These are phyloP conservation scores for Xylaria sp. DNA, from an alignment of 2,329 filamentous ascomycete species.

Conservation along the genomic window DNA sequence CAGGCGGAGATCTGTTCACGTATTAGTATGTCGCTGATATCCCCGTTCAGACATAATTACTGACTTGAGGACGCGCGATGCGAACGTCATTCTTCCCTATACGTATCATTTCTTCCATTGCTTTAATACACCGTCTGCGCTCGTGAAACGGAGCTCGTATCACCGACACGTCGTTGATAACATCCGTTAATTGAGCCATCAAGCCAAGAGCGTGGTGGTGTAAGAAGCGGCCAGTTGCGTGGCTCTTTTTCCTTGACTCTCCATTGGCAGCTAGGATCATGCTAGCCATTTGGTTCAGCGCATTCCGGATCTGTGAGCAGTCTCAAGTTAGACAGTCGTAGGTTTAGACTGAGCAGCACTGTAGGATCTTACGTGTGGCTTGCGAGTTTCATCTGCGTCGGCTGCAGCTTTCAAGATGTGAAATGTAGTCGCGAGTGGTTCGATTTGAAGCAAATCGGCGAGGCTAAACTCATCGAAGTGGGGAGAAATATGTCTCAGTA, in stretches of 20 bases:
- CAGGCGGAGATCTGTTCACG: conserved; percentile 82
- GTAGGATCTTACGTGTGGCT: conserved; percentile 63
- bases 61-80: conserved; percentile 85
- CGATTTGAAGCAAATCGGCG: conserved; percentile 75
- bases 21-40: conserved; percentile 41
- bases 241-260: conserved; percentile 61
- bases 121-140: conserved; percentile 80
- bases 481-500: conserved; percentile 74
- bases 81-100: conserved; percentile 78
- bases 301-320: conserved; percentile 57
- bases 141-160: conserved; percentile 70
- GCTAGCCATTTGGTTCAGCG: conserved; percentile 59
- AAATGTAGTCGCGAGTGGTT: conserved; percentile 79
- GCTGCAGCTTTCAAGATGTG: conserved; percentile 85
- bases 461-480: conserved; percentile 76
- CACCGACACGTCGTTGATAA: conserved; percentile 74
- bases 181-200: conserved; percentile 82
- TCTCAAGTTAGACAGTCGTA: conserved; percentile 44
- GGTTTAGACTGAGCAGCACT: background rate
- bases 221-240: conserved; percentile 78
- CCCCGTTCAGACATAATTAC: background rate
- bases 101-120: conserved; percentile 87
- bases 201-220: conserved; percentile 87
- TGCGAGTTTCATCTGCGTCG: conserved; percentile 70
- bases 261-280: conserved; percentile 55